Evolutionary conservation across 495 filamentous ascomycete genomes (phyloP), one percentile per base, ranked within the genome.

Genomic region (Hypoxylon lenormandii): DNA sequence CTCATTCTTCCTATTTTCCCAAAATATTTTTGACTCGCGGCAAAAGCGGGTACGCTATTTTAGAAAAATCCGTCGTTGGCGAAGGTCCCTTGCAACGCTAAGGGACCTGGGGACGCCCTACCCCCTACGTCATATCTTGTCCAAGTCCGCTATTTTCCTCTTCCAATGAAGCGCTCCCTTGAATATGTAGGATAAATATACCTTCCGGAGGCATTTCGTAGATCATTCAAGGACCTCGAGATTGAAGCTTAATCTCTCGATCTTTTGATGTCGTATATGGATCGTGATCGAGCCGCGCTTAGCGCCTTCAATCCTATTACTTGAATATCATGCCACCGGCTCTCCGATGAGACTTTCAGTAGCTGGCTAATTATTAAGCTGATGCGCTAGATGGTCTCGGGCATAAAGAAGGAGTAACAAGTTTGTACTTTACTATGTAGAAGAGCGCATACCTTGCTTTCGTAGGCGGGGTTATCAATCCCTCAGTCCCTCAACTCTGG

Each of bases 61-160:
- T 21, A 47, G 38, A 53, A 19, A 33, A 22, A 42, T 37, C 53
- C 62, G 12, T 15, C 13, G 16, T 40, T 48, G 58, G 18, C 21
- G 21, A 11, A 37, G 15, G 42, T 15, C 10, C 28, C 15, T 12
- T 55, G 61, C 10, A 33, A 33, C 50, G 26, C 48, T 40, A 59
- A 46, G 50, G 43, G 43, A 28, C 60, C 37, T 13, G n/a, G n/a
- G n/a, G n/a, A n/a, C n/a, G n/a, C n/a, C n/a, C n/a, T n/a, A n/a
- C n/a, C n/a, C n/a, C 21, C 36, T 71, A 71, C 68, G 68, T 71
- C 68, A 71, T 70, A 70, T 55, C 60, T 57, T 56, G 53, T 53
- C 21, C 10, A 12, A 5, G 15, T 4, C n/a, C 15, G 12, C 8
- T 42, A 15, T 15, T 11, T 12, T 12, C 11, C 37, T 38, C 13